Base-by-base conservation (phyloP, 164 flowering plant genomes). In the Stephania yunnanensis region DNA sequence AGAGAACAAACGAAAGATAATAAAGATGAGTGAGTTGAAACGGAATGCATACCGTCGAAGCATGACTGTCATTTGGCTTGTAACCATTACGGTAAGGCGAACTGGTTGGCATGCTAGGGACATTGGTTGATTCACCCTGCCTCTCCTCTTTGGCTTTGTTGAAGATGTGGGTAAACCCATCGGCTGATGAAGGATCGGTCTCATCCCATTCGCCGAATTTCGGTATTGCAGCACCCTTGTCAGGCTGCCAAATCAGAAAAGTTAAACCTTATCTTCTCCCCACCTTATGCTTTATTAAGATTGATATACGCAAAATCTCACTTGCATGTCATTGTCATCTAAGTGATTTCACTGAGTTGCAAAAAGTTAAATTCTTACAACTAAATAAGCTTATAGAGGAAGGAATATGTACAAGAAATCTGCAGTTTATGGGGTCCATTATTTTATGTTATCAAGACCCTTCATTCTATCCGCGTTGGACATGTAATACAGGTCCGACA, bases 151-250 rank as follows among this genome's bases (percentile, higher is more conserved):
- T 82, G 78, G 90, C 93, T 81, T 83, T 75, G 85, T 91, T 86
- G 80, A 93, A 93, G 70, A 90, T 86, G 79, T 87, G 86, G 22
- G 95, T 91, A 73, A 73, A 93, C 12, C 94, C 91, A 77, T 90
- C 96, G 58, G 95, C 93, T 63, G 95, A 80, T 73, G 94, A 76
- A 8, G 98, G 95, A 76, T 93, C 77, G 42, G 15, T 86, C 81
- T 87, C 98, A 77, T 93, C 88, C 98, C 98, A 93, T 3, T 84
- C 94, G 0, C 98, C 98, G 63, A 93, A 93, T 80, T 81, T 88
- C 13, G 98, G 98, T 68, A 93, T 90, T 30, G 90, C 92, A 64
- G 91, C 87, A 31, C 89, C 90, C 84, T 73, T 84, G 6, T 88
- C 93, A 22, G 84, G 82, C 97, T 91, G 90, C 71, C 69, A 82